Base-by-base conservation (phyloP, 1,284 basidiomycete species). In the Cerrena zonata region DNA sequence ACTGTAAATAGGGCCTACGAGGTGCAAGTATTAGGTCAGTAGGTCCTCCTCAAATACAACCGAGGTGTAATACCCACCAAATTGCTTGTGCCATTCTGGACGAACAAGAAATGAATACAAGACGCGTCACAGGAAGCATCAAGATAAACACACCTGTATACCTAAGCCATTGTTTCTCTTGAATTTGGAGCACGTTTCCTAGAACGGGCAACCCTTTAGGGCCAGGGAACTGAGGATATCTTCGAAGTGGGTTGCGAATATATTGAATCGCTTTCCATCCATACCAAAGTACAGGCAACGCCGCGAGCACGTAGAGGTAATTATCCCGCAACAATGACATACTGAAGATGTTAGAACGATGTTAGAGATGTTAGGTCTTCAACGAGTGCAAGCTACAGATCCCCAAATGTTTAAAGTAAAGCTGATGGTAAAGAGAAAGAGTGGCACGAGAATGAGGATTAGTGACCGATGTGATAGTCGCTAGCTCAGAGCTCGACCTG, bases 71-170 rank as follows among this genome's bases (percentile, higher is more conserved):
- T 21, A 43, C 48, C 42, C 18, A 43, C 48, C 48, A 21, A 36
- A 49, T 3, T n/a, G 40, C 25, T 43, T 49, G 26, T 49, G 48
- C 48, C 48, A 49, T 26, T 49, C 48, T 49, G 37, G 40, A 41
- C 18, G 40, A 19, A 23, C 22, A 30, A 5, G 24, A 30, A 27
- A n/a, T n/a, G n/a, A n/a, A n/a, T n/a, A n/a, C n/a, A n/a, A n/a
- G n/a, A n/a, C n/a, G n/a, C n/a, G n/a, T n/a, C n/a, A n/a, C n/a
- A n/a, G n/a, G n/a, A n/a, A n/a, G 12, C 45, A 36, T 13, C 5
- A 19, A 47, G 34, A 19, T 18, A 15, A 15, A 43, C 48, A n/a
- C 13, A 49, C 48, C 40, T 5, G 38, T 27, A 43, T 49, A 49
- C 25, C 42, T 27, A 15, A 49, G 39, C 48, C 48, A 49, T 24